Conservation (phyloP, 1,284 basidiomycete genomes). For the Pulveroboletus ridleyi region DNA sequence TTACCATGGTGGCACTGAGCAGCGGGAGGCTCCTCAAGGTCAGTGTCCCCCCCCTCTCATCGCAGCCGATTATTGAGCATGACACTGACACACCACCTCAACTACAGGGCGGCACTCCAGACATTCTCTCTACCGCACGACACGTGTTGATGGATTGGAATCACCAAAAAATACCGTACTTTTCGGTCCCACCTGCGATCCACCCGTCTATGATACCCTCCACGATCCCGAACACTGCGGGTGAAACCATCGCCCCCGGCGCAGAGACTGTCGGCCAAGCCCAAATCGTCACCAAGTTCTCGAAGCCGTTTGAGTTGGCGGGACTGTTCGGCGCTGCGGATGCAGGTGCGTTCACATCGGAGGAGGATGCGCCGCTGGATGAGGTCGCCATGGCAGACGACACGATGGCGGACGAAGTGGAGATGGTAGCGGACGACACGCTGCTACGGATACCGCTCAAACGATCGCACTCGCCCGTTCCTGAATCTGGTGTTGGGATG, state of each 20-base stretch:
- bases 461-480: conserved; percentile 42
- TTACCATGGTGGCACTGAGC: conserved; percentile 90
- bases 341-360: conserved; percentile 63
- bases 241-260: conserved; percentile 59
- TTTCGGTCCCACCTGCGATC: conserved; percentile 77
- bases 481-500: neutral
- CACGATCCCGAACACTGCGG: conserved; percentile 40
- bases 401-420: conserved; percentile 32
- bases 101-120: conserved; percentile 87
- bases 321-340: conserved; percentile 81
- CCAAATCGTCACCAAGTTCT: conserved; percentile 69
- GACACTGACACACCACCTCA: conserved; percentile 4
- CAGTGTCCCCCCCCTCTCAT: neutral
- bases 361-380: conserved; percentile 30
- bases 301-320: conserved; percentile 76
- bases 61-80: neutral
- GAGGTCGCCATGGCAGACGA: conserved; percentile 46
- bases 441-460: conserved; percentile 45
- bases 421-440: conserved; percentile 59
- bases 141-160: conserved; percentile 97
- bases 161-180: conserved; percentile 93
- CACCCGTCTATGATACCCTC: conserved; percentile 80
- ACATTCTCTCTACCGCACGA: conserved; percentile 84
- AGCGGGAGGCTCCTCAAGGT: conserved; percentile 89
- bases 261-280: conserved; percentile 80